Percentiles rank a stretch among this genome's conserved stretches.
Evolutionary conservation across 2,329 filamentous ascomycete species (phyloP).

Genomic region (Colletotrichum gloeosporioides): DNA sequence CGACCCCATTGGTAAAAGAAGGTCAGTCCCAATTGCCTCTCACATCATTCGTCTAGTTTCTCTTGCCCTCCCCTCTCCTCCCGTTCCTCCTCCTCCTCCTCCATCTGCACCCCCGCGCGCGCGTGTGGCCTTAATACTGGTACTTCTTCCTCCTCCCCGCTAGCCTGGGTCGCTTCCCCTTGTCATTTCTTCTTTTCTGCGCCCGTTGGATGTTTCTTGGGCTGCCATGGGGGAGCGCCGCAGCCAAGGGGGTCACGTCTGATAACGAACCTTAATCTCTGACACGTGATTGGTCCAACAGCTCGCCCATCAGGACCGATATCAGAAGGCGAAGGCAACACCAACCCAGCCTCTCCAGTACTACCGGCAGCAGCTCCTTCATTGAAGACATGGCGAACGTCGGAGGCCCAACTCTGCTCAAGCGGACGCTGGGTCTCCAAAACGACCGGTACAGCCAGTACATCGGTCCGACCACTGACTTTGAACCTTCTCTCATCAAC

Average conservation of each 20-base stretch:
- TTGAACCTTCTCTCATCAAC: constrained; percentile 83
- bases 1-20: constrained; percentile 68
- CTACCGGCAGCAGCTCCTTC: constrained; percentile 65
- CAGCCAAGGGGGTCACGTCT: constrained; percentile 8
- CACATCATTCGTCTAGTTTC: background rate
- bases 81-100: background rate
- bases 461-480: constrained; percentile 82
- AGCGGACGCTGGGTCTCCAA: constrained; percentile 77
- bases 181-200: constrained; percentile 5
- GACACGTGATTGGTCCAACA: constrained; percentile 56
- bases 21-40: constrained; percentile 54
- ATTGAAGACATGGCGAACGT: constrained; percentile 76
- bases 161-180: background rate
- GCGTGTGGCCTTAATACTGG: background rate
- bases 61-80: background rate
- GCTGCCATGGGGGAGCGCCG: constrained; percentile 6
- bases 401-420: constrained; percentile 68
- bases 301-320: constrained; percentile 62
- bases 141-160: background rate
- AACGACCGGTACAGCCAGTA: constrained; percentile 82
- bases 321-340: constrained; percentile 58
- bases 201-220: constrained; percentile 8
- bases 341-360: constrained; percentile 65
- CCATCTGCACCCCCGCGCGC: background rate
- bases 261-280: constrained; percentile 35